Evolutionary conservation across 2,329 filamentous ascomycete species (phyloP).

Genomic region (Apiospora aurea): DNA sequence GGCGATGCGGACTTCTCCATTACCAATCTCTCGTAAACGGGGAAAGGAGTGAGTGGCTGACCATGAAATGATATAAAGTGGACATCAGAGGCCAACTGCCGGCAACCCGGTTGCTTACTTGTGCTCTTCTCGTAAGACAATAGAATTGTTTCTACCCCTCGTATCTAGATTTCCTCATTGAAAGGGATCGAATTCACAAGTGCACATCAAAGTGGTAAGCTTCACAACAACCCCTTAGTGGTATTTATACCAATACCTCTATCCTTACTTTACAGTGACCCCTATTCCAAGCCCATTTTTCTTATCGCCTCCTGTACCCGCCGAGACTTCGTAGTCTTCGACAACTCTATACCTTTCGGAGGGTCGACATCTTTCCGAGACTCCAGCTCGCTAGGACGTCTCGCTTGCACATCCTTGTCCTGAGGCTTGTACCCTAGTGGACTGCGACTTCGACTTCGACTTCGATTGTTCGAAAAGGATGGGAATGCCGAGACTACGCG

Average conservation of each 20-base stretch:
- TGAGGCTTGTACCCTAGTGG: conserved; percentile 5
- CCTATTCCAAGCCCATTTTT: not conserved
- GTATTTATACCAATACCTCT: too few species aligned
- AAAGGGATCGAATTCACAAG: too few species aligned
- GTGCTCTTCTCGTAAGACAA: not conserved
- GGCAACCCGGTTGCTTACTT: too few species aligned
- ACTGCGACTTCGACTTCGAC: not conserved
- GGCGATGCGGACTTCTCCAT: not conserved
- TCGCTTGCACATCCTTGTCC: not conserved
- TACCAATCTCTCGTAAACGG: not conserved
- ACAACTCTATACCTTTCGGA: too few species aligned
- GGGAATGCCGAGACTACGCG: not conserved
- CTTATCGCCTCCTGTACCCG: not conserved
- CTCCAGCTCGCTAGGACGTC: conserved; percentile 9
- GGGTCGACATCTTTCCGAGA: not conserved
- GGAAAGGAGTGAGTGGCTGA: not conserved
- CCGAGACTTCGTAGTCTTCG: not conserved
- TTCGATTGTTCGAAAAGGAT: not conserved
- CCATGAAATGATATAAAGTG: not conserved
- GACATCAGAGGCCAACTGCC: not conserved
- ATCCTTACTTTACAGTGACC: not conserved
- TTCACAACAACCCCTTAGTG: too few species aligned
- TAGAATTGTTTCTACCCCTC: not conserved
- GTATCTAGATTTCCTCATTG: too few species aligned
- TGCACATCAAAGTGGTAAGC: too few species aligned